Evolutionary conservation across 164 flowering plant genomes (phyloP).

Genomic region (Euptelea pleiosperma): DNA sequence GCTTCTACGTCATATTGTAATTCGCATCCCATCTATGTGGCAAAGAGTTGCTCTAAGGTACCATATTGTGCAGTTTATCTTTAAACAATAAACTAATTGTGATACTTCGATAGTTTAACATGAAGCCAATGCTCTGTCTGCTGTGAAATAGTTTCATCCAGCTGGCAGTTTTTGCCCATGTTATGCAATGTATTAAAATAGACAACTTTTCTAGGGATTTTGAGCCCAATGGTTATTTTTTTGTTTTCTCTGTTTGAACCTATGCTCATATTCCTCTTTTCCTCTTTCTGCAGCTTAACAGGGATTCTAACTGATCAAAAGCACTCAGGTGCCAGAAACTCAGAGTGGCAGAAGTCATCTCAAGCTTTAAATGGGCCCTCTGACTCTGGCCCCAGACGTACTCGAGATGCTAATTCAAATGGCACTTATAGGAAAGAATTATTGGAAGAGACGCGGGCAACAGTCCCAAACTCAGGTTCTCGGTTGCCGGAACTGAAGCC

Average conservation of each 20-base stretch:
- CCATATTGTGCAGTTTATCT: too few relatives aligned
- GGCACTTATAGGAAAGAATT: conserved; percentile 34
- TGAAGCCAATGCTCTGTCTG: too few relatives aligned
- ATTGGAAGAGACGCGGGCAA: conserved; percentile 29
- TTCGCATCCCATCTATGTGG: too few relatives aligned
- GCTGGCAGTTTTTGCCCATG: too few relatives aligned
- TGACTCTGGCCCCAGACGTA: conserved; percentile 32
- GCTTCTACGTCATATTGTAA: background rate
- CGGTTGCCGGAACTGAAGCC: conserved; percentile 32
- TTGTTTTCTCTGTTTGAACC: too few relatives aligned
- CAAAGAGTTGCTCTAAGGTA: too few relatives aligned
- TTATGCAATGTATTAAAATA: too few relatives aligned
- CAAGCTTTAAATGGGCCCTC: conserved; percentile 34
- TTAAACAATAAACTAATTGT: too few relatives aligned
- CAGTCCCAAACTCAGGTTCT: conserved; percentile 28
- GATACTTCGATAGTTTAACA: too few relatives aligned
- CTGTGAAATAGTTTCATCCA: too few relatives aligned
- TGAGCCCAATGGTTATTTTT: too few relatives aligned
- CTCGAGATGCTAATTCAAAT: conserved; percentile 30
- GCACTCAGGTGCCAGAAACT: conserved; percentile 32
- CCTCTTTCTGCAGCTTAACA: conserved; percentile 31
- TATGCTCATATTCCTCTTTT: conserved; percentile 4
- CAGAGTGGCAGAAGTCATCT: conserved; percentile 22
- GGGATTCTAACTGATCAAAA: conserved; percentile 35
- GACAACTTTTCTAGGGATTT: too few relatives aligned